A percentile compares a stretch with the other conserved stretches of the same genome.
Conservation (phyloP, 495 filamentous ascomycete genomes). For the Cryomyces antarcticus region DNA sequence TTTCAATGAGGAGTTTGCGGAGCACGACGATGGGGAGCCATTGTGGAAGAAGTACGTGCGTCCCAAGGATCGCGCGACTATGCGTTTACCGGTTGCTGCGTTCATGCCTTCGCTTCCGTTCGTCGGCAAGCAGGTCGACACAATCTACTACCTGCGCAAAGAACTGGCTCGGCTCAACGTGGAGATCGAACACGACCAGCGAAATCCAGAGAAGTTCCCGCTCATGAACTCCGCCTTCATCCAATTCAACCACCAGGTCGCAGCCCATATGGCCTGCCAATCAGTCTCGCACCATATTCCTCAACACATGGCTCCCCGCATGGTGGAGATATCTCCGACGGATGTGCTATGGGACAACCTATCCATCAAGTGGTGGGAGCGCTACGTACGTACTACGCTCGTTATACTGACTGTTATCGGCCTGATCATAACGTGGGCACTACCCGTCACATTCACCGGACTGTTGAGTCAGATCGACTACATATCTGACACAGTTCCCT, state of each 20-base stretch:
- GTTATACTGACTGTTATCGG: constrained; percentile 42
- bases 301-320: constrained; percentile 81
- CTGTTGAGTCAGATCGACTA: constrained; percentile 54
- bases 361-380: constrained; percentile 89
- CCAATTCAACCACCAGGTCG: constrained; percentile 95
- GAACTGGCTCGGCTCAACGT: constrained; percentile 77
- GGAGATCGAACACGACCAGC: constrained; percentile 85
- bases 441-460: constrained; percentile 78
- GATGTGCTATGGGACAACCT: constrained; percentile 98
- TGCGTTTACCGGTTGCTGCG: constrained; percentile 37
- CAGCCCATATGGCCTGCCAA: constrained; percentile 96
- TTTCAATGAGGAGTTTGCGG: constrained; percentile 41
- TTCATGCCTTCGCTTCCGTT: constrained; percentile 24
- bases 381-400: constrained; percentile 50
- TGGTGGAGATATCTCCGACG: constrained; percentile 79
- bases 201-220: constrained; percentile 68
- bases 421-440: constrained; percentile 77
- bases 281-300: constrained; percentile 79
- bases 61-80: constrained; percentile 65
- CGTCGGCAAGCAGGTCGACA: constrained; percentile 82
- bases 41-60: constrained; percentile 67
- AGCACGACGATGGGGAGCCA: constrained; percentile 47
- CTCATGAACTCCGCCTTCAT: constrained; percentile 97
- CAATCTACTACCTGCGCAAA: constrained; percentile 74
- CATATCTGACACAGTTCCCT: constrained; percentile 40